phyloP scores from a whole-genome alignment of 805 yeast species.

The Candida yuanshanica region DNA sequence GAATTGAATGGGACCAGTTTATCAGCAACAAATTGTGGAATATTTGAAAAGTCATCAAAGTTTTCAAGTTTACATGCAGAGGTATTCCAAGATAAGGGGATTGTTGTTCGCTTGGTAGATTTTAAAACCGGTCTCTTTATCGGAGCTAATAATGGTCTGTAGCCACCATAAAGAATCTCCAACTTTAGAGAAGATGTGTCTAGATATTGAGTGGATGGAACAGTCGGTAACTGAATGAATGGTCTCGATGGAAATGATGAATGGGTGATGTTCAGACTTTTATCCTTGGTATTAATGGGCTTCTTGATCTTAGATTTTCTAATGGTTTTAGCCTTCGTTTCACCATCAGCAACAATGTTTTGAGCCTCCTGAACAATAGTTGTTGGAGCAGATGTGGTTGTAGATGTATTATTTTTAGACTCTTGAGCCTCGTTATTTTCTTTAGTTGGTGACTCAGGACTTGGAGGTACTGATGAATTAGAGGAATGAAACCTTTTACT shows the following conservation, averaged over 20 bases:
- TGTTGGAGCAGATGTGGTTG: background rate
- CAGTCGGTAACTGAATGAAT: conserved; percentile 14
- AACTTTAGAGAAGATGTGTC: conserved; percentile 14
- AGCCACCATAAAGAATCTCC: conserved; percentile 21
- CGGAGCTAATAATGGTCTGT: conserved; percentile 23
- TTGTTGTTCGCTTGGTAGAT: conserved; percentile 14
- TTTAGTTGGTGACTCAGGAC: conserved; percentile 3
- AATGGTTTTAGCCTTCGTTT: background rate
- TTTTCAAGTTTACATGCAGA: conserved; percentile 20
- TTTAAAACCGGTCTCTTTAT: conserved; percentile 17
- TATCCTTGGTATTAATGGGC: conserved; percentile 4
- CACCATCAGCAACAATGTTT: background rate
- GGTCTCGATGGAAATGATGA: conserved; percentile 2
- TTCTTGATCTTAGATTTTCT: conserved; percentile 1
- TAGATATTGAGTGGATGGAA: conserved; percentile 22
- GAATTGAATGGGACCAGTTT: conserved; percentile 18
- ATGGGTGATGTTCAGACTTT: conserved; percentile 3
- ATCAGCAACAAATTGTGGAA: conserved; percentile 25
- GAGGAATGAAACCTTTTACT: background rate
- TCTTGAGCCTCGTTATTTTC: conserved; percentile 4
- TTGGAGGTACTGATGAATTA: background rate
- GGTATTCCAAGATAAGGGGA: conserved; percentile 22
- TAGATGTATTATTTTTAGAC: background rate
- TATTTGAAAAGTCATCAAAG: conserved; percentile 20
- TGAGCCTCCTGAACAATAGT: background rate